Percentiles rank a stretch among this genome's conserved stretches.
phyloP scores from a whole-genome alignment of 2,329 filamentous ascomycete species.

The Fusarium paranaense region DNA sequence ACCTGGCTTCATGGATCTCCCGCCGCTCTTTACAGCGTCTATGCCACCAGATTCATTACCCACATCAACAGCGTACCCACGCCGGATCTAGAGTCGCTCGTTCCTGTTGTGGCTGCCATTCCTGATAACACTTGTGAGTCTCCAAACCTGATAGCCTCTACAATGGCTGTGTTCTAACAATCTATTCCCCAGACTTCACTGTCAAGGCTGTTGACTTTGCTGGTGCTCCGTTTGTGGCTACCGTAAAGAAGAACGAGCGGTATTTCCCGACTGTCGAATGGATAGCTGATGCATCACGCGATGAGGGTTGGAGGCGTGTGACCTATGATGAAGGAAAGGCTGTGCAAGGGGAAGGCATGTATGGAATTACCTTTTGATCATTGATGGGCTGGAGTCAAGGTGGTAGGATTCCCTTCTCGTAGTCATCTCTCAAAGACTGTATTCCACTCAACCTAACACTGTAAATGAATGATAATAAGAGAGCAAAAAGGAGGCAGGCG shows the following conservation, averaged over 20 bases:
- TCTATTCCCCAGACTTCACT: conserved; percentile 77
- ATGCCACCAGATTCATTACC: conserved; percentile 97
- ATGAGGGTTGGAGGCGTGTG: conserved; percentile 71
- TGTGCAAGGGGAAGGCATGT: conserved; percentile 65
- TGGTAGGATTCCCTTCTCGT: background rate
- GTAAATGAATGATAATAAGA: background rate
- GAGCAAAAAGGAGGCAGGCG: background rate
- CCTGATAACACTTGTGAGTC: conserved; percentile 89
- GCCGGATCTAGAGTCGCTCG: conserved; percentile 82
- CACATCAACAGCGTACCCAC: conserved; percentile 92
- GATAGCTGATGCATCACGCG: conserved; percentile 69
- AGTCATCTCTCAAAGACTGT: background rate
- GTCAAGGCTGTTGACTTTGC: conserved; percentile 98
- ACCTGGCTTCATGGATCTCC: conserved; percentile 85
- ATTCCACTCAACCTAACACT: background rate
- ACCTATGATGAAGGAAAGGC: conserved; percentile 69
- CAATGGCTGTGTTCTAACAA: conserved; percentile 12
- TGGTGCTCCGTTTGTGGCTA: conserved; percentile 96
- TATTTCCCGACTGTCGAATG: conserved; percentile 82
- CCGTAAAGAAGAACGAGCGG: conserved; percentile 99
- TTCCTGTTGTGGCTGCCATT: conserved; percentile 86
- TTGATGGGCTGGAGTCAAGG: background rate
- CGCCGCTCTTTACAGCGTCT: conserved; percentile 88
- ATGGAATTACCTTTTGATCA: conserved; percentile 53
- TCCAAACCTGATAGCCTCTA: too few relatives aligned